Percentiles rank a stretch among this genome's conserved stretches.
Conservation (phyloP, 1,284 basidiomycete genomes). For the Cutaneotrichosporon arboriforme region DNA sequence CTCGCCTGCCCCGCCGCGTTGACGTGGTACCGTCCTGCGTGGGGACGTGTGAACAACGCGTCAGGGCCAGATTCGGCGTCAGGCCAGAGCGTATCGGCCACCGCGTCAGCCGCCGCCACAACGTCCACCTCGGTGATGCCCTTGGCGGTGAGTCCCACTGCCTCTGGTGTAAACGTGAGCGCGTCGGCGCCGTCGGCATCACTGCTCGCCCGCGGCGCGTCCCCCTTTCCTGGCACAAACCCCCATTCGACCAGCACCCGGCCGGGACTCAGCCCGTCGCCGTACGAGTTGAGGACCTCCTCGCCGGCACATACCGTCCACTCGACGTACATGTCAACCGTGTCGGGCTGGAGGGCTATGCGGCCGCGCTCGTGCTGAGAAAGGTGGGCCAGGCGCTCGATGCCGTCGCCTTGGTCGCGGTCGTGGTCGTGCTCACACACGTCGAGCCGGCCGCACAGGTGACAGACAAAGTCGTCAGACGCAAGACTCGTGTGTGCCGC, state of each 20-base stretch:
- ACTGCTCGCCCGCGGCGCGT: background rate
- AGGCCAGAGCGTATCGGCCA: background rate
- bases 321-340: constrained; percentile 44
- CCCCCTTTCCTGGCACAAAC: constrained; percentile 49
- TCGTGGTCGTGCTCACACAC: constrained; percentile 71
- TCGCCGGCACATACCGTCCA: constrained; percentile 42
- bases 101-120: background rate
- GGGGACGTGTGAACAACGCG: constrained; percentile 7
- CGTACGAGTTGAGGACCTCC: constrained; percentile 84
- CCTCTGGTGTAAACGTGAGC: constrained; percentile 20
- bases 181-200: no score
- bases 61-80: constrained; percentile 2
- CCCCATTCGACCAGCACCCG: constrained; percentile 68
- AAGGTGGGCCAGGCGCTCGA: constrained; percentile 29
- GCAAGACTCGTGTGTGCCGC: constrained; percentile 43
- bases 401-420: constrained; percentile 3
- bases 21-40: constrained; percentile 18
- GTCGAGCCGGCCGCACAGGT: constrained; percentile 65
- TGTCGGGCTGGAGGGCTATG: constrained; percentile 22
- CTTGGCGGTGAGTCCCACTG: constrained; percentile 20
- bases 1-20: constrained; percentile 23
- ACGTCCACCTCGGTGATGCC: constrained; percentile 11
- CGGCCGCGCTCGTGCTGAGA: constrained; percentile 10
- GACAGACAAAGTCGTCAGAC: constrained; percentile 79
- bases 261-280: constrained; percentile 61